These are phyloP conservation scores for Paspalum notatum DNA, from an alignment of 176 grass and related monocot genomes.

Conservation along the genomic window DNA sequence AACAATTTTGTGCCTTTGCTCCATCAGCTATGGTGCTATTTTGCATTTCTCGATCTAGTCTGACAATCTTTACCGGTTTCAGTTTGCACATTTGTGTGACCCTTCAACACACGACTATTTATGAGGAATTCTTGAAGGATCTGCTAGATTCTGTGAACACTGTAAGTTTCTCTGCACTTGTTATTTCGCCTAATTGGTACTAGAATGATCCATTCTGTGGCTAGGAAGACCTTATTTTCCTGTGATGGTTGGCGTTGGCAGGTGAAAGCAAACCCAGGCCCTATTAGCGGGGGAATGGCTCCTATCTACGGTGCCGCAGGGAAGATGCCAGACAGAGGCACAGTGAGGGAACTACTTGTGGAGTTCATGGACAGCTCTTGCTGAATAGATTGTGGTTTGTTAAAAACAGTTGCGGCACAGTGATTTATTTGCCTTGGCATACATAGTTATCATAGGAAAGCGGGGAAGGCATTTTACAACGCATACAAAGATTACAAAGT, in stretches of 20 bases:
- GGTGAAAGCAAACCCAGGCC: slow-evolving; percentile 92
- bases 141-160: slow-evolving; percentile 66
- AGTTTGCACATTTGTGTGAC: slow-evolving; percentile 97
- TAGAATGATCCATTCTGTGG: background rate
- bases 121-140: slow-evolving; percentile 70
- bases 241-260: slow-evolving; percentile 16
- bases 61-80: slow-evolving; percentile 26
- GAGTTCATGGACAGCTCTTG: slow-evolving; percentile 97
- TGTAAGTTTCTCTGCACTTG: slow-evolving; percentile 54
- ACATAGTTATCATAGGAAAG: background rate
- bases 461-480: background rate
- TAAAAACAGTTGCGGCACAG: background rate
- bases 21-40: background rate
- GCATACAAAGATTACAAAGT: background rate
- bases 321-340: slow-evolving; percentile 99
- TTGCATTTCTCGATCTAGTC: background rate
- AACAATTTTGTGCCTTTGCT: background rate
- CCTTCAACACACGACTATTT: slow-evolving; percentile 69
- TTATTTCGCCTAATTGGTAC: background rate
- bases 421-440: slow-evolving; percentile 15
- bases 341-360: slow-evolving; percentile 80
- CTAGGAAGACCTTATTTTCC: background rate
- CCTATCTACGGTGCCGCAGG: slow-evolving; percentile 90
- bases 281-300: slow-evolving; percentile 75
- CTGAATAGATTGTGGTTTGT: slow-evolving; percentile 40